Evolutionary conservation across 2,329 filamentous ascomycete genomes (phyloP).

Genomic region (Fusarium xyrophilum): DNA sequence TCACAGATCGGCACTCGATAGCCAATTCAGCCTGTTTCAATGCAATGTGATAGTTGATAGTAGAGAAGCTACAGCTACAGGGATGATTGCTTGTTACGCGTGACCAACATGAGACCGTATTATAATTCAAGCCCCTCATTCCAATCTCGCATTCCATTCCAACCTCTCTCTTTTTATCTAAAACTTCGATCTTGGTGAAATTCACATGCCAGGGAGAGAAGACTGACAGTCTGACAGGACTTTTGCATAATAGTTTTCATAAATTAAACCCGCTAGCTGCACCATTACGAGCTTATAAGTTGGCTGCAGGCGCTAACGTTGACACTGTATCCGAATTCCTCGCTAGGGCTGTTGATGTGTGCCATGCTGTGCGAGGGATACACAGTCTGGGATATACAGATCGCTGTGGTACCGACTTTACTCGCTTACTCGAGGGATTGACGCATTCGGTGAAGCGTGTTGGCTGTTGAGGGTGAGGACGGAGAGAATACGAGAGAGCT

Average conservation of each 20-base stretch:
- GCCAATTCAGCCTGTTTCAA: neutral
- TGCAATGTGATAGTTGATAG: conserved; percentile 9
- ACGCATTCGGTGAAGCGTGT: conserved; percentile 5
- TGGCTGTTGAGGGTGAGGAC: conserved; percentile 1
- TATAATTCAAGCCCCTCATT: conserved; percentile 34
- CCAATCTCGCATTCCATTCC: conserved; percentile 7
- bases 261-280: conserved; percentile 7
- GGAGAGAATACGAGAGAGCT: neutral
- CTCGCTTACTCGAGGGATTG: conserved; percentile 1
- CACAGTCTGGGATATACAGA: conserved; percentile 7
- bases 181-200: neutral
- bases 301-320: conserved; percentile 30
- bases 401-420: conserved; percentile 7
- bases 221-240: neutral
- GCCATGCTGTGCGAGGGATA: conserved; percentile 6
- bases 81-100: conserved; percentile 13
- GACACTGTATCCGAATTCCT: conserved; percentile 29
- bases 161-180: neutral
- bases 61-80: neutral
- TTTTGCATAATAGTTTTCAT: neutral
- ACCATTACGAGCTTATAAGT: conserved; percentile 45
- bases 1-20: neutral
- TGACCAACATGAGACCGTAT: conserved; percentile 21
- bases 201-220: neutral
- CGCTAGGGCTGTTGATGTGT: conserved; percentile 12